Percentiles rank a stretch among this genome's conserved stretches.
These are phyloP conservation scores for Ogataea paradorogensis DNA, from an alignment of 805 yeast species.

Conservation along the genomic window DNA sequence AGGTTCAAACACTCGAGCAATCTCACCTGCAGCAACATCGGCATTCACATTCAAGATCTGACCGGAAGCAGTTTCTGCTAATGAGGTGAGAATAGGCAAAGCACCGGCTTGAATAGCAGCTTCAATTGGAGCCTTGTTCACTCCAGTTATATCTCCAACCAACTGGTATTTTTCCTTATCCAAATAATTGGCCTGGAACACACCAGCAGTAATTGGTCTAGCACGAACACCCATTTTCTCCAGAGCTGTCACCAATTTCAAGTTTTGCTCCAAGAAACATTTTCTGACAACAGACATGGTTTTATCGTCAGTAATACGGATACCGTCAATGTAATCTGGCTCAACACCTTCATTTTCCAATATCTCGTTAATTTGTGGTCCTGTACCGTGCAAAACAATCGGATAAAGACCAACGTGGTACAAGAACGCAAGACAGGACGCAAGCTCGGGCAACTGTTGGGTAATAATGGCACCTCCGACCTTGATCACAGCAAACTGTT, in stretches of 20 bases:
- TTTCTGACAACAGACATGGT: conserved; percentile 96
- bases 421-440: conserved; percentile 91
- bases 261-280: conserved; percentile 93
- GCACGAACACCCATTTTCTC: conserved; percentile 98
- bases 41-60: conserved; percentile 97
- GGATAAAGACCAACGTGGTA: conserved; percentile 98
- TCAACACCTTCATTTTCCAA: conserved; percentile 92
- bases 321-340: conserved; percentile 95
- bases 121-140: conserved; percentile 86
- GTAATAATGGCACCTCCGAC: conserved; percentile 99
- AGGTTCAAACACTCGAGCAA: conserved; percentile 96
- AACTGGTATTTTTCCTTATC: conserved; percentile 88
- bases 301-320: conserved; percentile 88
- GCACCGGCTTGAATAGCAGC: conserved; percentile 96
- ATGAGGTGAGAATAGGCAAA: conserved; percentile 89
- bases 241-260: conserved; percentile 90
- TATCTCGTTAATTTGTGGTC: conserved; percentile 95
- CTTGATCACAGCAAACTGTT: conserved; percentile 96
- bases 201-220: conserved; percentile 97
- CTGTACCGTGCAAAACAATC: conserved; percentile 95
- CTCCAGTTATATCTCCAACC: conserved; percentile 86
- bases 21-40: conserved; percentile 97
- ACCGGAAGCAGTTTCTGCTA: conserved; percentile 96
- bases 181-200: conserved; percentile 87
- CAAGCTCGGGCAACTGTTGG: conserved; percentile 87